A percentile compares a stretch with the other conserved stretches of the same genome.
These are phyloP conservation scores for Vachellia pachyceras DNA, from an alignment of 306 rosid species.

Conservation along the genomic window DNA sequence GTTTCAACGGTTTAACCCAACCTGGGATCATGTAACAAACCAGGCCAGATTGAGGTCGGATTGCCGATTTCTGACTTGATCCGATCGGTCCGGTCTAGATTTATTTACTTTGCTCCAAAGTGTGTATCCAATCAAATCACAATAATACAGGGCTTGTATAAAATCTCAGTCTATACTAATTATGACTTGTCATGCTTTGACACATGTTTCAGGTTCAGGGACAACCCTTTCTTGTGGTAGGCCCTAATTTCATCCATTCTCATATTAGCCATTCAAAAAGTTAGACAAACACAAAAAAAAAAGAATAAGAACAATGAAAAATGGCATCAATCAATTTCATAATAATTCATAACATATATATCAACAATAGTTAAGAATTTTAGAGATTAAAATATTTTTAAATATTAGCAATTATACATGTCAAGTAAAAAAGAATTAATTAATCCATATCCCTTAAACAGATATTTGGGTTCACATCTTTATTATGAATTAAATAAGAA, in stretches of 20 bases:
- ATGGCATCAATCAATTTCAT: neutral
- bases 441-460: neutral
- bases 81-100: too few species aligned
- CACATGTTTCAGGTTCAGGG: constrained; percentile 53
- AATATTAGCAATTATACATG: neutral
- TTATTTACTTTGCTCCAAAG: too few species aligned
- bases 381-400: neutral
- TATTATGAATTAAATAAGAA: neutral
- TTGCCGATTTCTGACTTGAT: too few species aligned
- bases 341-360: neutral
- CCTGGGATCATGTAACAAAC: too few species aligned
- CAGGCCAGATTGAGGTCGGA: too few species aligned
- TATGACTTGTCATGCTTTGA: constrained; percentile 39
- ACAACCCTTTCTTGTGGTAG: constrained; percentile 46
- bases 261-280: neutral
- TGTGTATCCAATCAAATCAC: constrained; percentile 41
- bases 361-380: neutral
- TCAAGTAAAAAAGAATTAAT: neutral
- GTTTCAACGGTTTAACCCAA: too few species aligned
- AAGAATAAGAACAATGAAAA: neutral
- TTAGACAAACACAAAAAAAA: neutral
- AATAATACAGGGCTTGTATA: neutral
- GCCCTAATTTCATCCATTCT: constrained; percentile 12
- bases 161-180: constrained; percentile 48
- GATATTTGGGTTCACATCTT: neutral